These are phyloP conservation scores for Penicillium vulpinum DNA, from an alignment of 2,329 filamentous ascomycete species.

Conservation along the genomic window DNA sequence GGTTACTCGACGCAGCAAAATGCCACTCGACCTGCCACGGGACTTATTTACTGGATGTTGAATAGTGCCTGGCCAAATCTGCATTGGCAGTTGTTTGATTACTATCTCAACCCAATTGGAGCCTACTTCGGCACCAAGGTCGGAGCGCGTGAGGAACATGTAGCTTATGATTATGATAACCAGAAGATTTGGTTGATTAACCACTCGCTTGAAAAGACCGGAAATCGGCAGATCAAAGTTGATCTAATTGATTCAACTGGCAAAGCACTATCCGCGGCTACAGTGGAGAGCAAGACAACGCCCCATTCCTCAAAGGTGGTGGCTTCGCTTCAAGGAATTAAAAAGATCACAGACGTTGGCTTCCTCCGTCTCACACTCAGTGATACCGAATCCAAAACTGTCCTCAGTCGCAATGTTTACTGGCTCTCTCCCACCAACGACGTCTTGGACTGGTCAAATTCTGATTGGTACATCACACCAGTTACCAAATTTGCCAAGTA, in stretches of 20 bases:
- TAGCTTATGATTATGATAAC: slow-evolving; percentile 56
- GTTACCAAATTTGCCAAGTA: slow-evolving; percentile 54
- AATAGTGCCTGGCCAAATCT: slow-evolving; percentile 65
- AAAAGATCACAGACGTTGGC: slow-evolving; percentile 44
- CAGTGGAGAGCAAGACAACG: slow-evolving; percentile 36
- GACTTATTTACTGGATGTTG: slow-evolving; percentile 67
- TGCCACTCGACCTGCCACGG: slow-evolving; percentile 56
- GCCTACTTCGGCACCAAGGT: slow-evolving; percentile 62
- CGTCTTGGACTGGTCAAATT: slow-evolving; percentile 56
- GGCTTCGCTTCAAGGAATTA: slow-evolving; percentile 31
- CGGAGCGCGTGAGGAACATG: slow-evolving; percentile 53
- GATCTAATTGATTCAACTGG: slow-evolving; percentile 56
- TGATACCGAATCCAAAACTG: slow-evolving; percentile 25
- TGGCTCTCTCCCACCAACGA: slow-evolving; percentile 55
- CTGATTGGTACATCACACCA: slow-evolving; percentile 62
- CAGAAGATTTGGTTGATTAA: slow-evolving; percentile 56
- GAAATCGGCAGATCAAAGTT: slow-evolving; percentile 47
- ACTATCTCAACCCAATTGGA: slow-evolving; percentile 60
- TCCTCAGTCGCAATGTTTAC: slow-evolving; percentile 61
- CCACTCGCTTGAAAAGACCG: slow-evolving; percentile 45
- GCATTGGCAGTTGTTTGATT: slow-evolving; percentile 67
- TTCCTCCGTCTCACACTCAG: slow-evolving; percentile 55
- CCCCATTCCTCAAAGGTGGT: slow-evolving; percentile 51
- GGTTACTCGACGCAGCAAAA: slow-evolving; percentile 56
- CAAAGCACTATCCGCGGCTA: slow-evolving; percentile 39